phyloP scores from a whole-genome alignment of 2,329 filamentous ascomycete genomes.

The Penicillium nordicum region DNA sequence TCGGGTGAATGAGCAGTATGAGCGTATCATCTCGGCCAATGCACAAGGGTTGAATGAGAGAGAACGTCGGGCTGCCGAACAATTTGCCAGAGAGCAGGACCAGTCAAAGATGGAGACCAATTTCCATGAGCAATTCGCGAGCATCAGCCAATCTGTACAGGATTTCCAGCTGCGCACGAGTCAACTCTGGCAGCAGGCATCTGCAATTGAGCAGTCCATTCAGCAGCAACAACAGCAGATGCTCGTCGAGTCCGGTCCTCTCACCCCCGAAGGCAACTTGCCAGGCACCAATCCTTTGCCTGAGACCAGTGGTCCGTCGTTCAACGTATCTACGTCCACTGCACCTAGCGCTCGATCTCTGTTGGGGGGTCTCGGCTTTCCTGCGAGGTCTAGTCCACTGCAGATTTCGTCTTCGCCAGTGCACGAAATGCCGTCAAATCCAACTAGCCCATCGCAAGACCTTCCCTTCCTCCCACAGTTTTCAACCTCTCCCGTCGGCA shows the following conservation, averaged over 20 bases:
- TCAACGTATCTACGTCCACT: conserved; percentile 27
- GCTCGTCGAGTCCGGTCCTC: conserved; percentile 42
- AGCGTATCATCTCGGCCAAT: conserved; percentile 57
- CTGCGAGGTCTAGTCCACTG: conserved; percentile 35
- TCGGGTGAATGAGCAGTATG: conserved; percentile 60
- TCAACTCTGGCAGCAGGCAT: conserved; percentile 45
- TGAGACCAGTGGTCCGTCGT: conserved; percentile 25
- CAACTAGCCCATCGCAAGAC: conserved; percentile 34
- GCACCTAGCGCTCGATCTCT: conserved; percentile 32
- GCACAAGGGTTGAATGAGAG: conserved; percentile 56
- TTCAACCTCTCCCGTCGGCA: conserved; percentile 34
- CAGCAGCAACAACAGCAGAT: conserved; percentile 47
- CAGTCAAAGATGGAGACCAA: conserved; percentile 43
- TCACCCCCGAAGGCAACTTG: conserved; percentile 60
- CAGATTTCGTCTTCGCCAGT: conserved; percentile 36
- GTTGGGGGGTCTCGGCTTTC: conserved; percentile 37
- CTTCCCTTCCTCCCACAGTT: conserved; percentile 30
- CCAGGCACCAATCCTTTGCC: conserved; percentile 50
- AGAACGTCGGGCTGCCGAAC: conserved; percentile 49
- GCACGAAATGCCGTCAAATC: conserved; percentile 31
- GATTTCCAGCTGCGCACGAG: conserved; percentile 43
- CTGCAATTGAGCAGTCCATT: conserved; percentile 43
- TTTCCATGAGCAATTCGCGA: conserved; percentile 43
- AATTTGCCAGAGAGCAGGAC: conserved; percentile 46
- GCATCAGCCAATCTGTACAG: conserved; percentile 42